Evolutionary conservation across 1,284 basidiomycete species (phyloP), one percentile per base, ranked within the genome.

Genomic region (Trametes versicolor): DNA sequence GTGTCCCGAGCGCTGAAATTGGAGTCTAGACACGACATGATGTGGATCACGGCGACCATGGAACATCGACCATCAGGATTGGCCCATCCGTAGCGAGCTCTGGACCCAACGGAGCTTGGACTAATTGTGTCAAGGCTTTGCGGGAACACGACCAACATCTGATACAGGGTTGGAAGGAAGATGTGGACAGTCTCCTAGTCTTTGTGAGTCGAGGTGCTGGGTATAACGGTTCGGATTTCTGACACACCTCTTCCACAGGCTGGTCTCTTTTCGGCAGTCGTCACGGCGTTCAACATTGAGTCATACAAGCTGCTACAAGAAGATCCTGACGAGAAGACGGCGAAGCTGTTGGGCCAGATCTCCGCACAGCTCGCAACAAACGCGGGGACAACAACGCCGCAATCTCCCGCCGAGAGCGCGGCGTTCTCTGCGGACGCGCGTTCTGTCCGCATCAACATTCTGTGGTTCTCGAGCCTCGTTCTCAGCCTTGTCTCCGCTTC

Each of bases 381-480:
- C 12, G n/a, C 48, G 1, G 36, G 25, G 36, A 47, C n/a, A 7
- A 32, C 10, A 1, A 21, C 17, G 23, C 59, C 34, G 48, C 45
- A 13, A 12, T 19, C 48, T 13, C 17, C 29, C 4, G 29, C 12
- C 34, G 25, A 45, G n/a, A 23, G 55, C 17, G 39, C 19, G 10
- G 34, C 47, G 7, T 62, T 62, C 54, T n/a, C 53, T 13, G 55
- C 60, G 1, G 49, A 58, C 3, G 2, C 54, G 10, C 64, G 57
- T 13, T 39, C 66, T 6, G 34, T 70, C 1, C 60, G 69, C 2
- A 67, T 74, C 65, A 74, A 74, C 53, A 63, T 66, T 7, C 64
- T 74, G 4, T 74, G 73, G 73, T 74, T 74, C 64, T 65, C 70
- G 1, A 69, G 72, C 36, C 66, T 74, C 7, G 72, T 74, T 10